Evolutionary conservation across 2,329 filamentous ascomycete genomes (phyloP).

Genomic region (Ophiostoma piceae): DNA sequence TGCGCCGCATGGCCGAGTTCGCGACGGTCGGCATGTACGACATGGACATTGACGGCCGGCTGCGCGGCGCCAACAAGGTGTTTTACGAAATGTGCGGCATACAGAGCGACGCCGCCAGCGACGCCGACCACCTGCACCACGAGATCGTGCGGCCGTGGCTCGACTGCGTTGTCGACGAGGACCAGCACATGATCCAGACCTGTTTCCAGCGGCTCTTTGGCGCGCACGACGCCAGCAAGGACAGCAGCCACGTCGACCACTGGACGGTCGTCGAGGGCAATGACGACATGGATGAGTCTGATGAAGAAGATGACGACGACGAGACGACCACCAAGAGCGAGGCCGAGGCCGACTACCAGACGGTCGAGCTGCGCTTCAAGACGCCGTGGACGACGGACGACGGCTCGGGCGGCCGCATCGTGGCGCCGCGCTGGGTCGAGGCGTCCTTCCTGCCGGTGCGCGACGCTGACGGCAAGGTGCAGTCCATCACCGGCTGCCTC

Average conservation of each 20-base stretch:
- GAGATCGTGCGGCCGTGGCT: slow-evolving; percentile 42
- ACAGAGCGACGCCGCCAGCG: slow-evolving; percentile 37
- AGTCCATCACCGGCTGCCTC: slow-evolving; percentile 46
- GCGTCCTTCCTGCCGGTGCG: slow-evolving; percentile 48
- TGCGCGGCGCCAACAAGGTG: slow-evolving; percentile 48
- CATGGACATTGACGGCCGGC: slow-evolving; percentile 46
- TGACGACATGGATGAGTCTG: neutral
- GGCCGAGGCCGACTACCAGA: slow-evolving; percentile 41
- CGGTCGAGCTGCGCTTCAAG: slow-evolving; percentile 46
- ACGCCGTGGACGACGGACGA: slow-evolving; percentile 45
- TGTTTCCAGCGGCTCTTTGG: slow-evolving; percentile 38
- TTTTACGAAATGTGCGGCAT: slow-evolving; percentile 51
- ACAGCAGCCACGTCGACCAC: neutral
- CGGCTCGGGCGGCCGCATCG: slow-evolving; percentile 40
- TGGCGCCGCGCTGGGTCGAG: slow-evolving; percentile 45
- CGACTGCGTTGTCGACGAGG: slow-evolving; percentile 42
- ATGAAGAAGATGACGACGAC: slow-evolving; percentile 1
- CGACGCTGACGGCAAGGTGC: slow-evolving; percentile 43
- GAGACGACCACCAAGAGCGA: neutral
- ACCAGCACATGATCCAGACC: slow-evolving; percentile 38
- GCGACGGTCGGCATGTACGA: slow-evolving; percentile 53
- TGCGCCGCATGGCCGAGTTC: slow-evolving; percentile 51
- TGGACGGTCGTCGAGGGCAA: slow-evolving; percentile 10
- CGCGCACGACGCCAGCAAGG: neutral
- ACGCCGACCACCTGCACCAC: slow-evolving; percentile 36